Conservation (phyloP, 2,329 filamentous ascomycete genomes). For the Trichoderma sp. region DNA sequence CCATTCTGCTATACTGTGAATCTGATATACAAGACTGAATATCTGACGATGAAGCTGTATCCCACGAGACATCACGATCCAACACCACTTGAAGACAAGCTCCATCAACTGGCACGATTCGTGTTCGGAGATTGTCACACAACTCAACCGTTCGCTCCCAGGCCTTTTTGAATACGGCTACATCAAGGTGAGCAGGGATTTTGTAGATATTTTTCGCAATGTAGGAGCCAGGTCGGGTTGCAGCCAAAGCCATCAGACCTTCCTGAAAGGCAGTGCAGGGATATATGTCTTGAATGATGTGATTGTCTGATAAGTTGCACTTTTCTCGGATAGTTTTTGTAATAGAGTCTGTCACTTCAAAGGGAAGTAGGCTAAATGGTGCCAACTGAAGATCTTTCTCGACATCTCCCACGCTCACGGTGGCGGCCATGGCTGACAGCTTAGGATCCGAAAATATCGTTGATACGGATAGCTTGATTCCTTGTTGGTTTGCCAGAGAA, state of each 20-base stretch:
- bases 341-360: not conserved
- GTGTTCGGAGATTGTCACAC: conserved; percentile 27
- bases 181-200: conserved; percentile 12
- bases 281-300: conserved; percentile 33
- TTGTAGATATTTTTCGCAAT: conserved; percentile 23
- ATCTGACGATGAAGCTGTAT: not conserved
- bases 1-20: not conserved
- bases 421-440: not conserved
- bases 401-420: not conserved
- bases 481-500: not conserved
- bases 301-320: not conserved
- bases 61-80: conserved; percentile 10
- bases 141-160: conserved; percentile 25
- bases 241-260: conserved; percentile 35
- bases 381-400: not conserved
- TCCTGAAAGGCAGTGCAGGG: conserved; percentile 42
- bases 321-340: not conserved
- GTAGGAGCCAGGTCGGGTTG: conserved; percentile 28
- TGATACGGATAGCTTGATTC: not conserved
- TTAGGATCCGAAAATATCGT: not conserved
- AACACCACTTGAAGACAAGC: conserved; percentile 23
- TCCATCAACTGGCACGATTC: conserved; percentile 24
- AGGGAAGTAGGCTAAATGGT: not conserved
- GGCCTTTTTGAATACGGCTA: conserved; percentile 20
- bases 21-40: not conserved